Conservation (phyloP, 257 asterid genomes). For the Eustoma russellianum region DNA sequence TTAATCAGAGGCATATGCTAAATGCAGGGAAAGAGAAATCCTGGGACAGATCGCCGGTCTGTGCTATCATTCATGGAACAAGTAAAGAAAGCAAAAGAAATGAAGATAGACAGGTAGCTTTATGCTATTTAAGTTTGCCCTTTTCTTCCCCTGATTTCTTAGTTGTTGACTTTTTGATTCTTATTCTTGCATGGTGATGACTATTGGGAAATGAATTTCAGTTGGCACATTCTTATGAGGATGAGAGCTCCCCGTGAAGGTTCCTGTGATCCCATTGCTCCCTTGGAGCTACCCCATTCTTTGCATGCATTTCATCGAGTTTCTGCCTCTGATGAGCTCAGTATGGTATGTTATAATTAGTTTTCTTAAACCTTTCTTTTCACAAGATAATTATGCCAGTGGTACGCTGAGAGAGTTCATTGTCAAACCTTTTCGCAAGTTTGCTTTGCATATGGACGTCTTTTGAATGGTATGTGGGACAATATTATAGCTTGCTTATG, state of each 20-base stretch:
- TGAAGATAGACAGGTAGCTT: conserved; percentile 52
- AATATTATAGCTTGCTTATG: too few relatives aligned
- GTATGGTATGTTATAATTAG: conserved; percentile 34
- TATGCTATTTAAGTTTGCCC: not conserved
- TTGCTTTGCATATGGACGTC: too few relatives aligned
- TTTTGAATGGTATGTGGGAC: too few relatives aligned
- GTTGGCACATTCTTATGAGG: conserved; percentile 89
- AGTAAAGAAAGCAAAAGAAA: conserved; percentile 70
- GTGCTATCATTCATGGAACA: conserved; percentile 64
- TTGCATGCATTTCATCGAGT: conserved; percentile 69
- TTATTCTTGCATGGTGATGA: conserved; percentile 1
- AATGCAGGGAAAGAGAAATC: conserved; percentile 83
- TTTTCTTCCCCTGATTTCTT: not conserved
- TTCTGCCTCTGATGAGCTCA: conserved; percentile 51
- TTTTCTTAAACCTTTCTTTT: not conserved
- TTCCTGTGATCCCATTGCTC: conserved; percentile 72
- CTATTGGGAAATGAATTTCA: conserved; percentile 15
- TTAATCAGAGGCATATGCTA: too few relatives aligned
- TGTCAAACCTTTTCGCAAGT: too few relatives aligned
- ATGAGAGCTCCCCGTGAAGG: conserved; percentile 58
- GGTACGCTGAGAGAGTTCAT: too few relatives aligned
- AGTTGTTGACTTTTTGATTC: not conserved
- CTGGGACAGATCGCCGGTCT: conserved; percentile 64
- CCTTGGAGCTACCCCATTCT: conserved; percentile 81
- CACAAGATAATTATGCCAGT: too few relatives aligned